Base-by-base conservation (phyloP, 371 early-diverging fungal genomes). In the Actinomortierella wolfii region DNA sequence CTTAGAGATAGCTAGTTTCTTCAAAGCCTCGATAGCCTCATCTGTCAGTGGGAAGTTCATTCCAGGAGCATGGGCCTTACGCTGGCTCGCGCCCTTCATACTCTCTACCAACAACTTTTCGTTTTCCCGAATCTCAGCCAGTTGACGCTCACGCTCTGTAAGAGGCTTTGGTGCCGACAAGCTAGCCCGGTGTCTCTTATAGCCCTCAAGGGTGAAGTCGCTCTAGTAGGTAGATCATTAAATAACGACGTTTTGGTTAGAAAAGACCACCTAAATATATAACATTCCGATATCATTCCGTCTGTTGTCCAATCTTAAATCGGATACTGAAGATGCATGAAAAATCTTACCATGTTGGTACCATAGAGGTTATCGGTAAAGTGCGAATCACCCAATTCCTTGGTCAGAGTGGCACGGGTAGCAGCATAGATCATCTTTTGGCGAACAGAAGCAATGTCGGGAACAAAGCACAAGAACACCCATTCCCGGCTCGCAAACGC, bases 351-450 rank as follows among this genome's bases (percentile, higher is more conserved):
- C 78, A 76, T 76, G 46, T 76, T 71, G 24, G 93, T 90, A 24
- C 91, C 94, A 76, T 91, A 92, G 57, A 95, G 74, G n/a, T 79
- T 82, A 61, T 94, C 93, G 11, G 78, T 78, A 67, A 95, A 93
- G 46, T 84, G 83, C 44, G 86, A 80, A 45, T 92, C 92, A 15
- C 95, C 95, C 20, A 94, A 79, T 14, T 87, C 85, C 70, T 86
- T 92, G 13, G 86, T 82, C 62, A 94, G 71, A 3, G 90, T 86
- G 15, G 92, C 90, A 46, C 89, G 83, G 4, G 92, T 86, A 4
- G 94, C 85, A 14, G 95, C 94, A 68, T 93, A 93, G 45, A 95
- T 74, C 94, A 94, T 95, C 77, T 95, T 95, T 54, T 92, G 90
- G 18, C 95, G 84, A 26, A 94, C 87, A 45, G 68, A 78, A 47